A percentile compares a stretch with the other conserved stretches of the same genome.
phyloP scores from a whole-genome alignment of 73 alveolate species.

The Breviolum minutum region DNA sequence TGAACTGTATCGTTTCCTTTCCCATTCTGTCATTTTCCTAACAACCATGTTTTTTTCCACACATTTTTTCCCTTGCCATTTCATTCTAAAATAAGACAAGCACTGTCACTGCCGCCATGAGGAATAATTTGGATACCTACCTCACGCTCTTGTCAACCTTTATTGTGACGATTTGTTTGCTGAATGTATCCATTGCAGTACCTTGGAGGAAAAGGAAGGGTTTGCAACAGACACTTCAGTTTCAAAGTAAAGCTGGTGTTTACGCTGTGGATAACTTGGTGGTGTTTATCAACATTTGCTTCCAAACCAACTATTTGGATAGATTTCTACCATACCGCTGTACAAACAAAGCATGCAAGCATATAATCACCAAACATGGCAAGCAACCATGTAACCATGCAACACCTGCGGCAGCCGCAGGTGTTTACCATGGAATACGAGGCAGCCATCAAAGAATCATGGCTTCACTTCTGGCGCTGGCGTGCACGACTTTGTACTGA shows the following conservation, averaged over 20 bases:
- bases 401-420: background rate
- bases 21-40: background rate
- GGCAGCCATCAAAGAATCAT: slow-evolving; percentile 50
- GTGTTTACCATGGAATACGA: slow-evolving; percentile 85
- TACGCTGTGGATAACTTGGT: no score
- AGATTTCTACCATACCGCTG: no score
- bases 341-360: no score
- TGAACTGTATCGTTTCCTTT: background rate
- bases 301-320: no score
- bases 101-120: background rate
- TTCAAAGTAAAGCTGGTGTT: background rate
- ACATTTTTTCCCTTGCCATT: background rate
- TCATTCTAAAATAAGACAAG: background rate
- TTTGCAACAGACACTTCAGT: background rate
- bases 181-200: slow-evolving; percentile 75
- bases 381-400: background rate
- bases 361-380: no score
- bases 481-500: slow-evolving; percentile 88
- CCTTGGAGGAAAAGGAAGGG: background rate
- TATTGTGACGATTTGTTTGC: slow-evolving; percentile 78
- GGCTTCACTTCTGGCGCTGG: slow-evolving; percentile 94
- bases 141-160: slow-evolving; percentile 76
- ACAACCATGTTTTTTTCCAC: background rate
- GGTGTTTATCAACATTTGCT: no score
- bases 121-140: slow-evolving; percentile 78